Percentiles rank a stretch among this genome's conserved stretches.
These are phyloP conservation scores for Talaromyces sp. DNA, from an alignment of 2,329 filamentous ascomycete genomes.

Conservation along the genomic window DNA sequence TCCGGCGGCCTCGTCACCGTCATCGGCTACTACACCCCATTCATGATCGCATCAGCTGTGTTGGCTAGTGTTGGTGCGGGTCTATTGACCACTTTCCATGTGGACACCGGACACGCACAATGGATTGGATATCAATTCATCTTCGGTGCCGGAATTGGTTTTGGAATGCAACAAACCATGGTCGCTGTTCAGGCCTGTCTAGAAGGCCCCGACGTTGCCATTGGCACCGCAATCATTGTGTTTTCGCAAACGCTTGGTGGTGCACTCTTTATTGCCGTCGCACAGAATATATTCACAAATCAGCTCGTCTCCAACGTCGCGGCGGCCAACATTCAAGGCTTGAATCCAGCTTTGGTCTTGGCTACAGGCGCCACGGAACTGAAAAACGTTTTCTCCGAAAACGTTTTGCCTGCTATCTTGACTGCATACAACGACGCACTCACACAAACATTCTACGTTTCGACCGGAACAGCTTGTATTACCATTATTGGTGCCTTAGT, in stretches of 20 bases:
- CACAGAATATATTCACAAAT: conserved; percentile 34
- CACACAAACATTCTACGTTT: not conserved
- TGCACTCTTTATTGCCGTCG: conserved; percentile 31
- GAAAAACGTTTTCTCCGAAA: conserved; percentile 1
- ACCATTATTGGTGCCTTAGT: not conserved
- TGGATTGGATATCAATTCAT: conserved; percentile 23
- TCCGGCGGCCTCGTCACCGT: conserved; percentile 22
- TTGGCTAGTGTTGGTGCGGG: conserved; percentile 23
- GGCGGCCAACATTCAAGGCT: conserved; percentile 19
- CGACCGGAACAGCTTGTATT: not conserved
- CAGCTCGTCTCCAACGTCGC: conserved; percentile 21
- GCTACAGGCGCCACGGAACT: conserved; percentile 28
- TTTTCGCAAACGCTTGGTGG: conserved; percentile 34
- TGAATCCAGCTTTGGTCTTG: conserved; percentile 1
- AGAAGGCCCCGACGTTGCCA: conserved; percentile 24
- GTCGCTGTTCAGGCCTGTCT: conserved; percentile 31
- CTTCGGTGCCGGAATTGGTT: conserved; percentile 16
- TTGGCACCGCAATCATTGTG: conserved; percentile 28
- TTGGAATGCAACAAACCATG: conserved; percentile 31
- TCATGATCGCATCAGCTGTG: conserved; percentile 21
- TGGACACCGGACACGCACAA: conserved; percentile 14
- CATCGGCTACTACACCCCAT: conserved; percentile 21
- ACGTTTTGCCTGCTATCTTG: conserved; percentile 4
- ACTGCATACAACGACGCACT: conserved; percentile 8
- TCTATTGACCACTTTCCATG: conserved; percentile 27